Conservation (phyloP, 257 asterid genomes). For the Handroanthus guayacan region DNA sequence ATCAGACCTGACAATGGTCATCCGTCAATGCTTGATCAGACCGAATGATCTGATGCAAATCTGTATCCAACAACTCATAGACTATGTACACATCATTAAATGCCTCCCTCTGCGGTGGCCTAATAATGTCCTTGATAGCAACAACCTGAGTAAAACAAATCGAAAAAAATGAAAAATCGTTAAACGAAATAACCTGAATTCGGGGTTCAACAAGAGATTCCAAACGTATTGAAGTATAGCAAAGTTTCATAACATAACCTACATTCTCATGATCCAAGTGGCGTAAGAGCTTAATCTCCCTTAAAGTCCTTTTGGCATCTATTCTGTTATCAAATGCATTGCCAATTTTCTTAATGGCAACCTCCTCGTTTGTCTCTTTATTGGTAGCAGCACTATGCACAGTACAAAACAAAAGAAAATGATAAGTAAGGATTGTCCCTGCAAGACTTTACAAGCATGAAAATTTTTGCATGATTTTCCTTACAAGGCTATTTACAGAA, state of each 20-base stretch:
- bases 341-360: slow-evolving; percentile 89
- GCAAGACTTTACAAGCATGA: neutral
- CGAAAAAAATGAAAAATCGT: slow-evolving; percentile 1
- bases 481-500: neutral
- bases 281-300: slow-evolving; percentile 83
- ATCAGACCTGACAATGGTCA: slow-evolving; percentile 81
- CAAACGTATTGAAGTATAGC: neutral
- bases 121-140: slow-evolving; percentile 80
- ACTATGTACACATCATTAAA: slow-evolving; percentile 86
- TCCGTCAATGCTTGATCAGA: slow-evolving; percentile 75
- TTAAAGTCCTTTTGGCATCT: slow-evolving; percentile 85
- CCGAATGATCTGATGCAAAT: slow-evolving; percentile 89
- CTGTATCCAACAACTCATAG: slow-evolving; percentile 86
- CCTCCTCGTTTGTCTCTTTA: slow-evolving; percentile 72
- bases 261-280: slow-evolving; percentile 92
- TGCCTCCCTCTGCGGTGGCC: slow-evolving; percentile 70
- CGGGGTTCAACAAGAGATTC: neutral
- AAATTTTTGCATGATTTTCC: neutral
- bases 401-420: slow-evolving; percentile 2
- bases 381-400: slow-evolving; percentile 73
- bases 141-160: slow-evolving; percentile 56
- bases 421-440: neutral
- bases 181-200: neutral
- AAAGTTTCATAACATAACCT: slow-evolving; percentile 21
- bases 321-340: slow-evolving; percentile 77